Percentiles rank a stretch among this genome's conserved stretches.
These are phyloP conservation scores for Polyporus tsugae DNA, from an alignment of 1,284 basidiomycete species.

Conservation along the genomic window DNA sequence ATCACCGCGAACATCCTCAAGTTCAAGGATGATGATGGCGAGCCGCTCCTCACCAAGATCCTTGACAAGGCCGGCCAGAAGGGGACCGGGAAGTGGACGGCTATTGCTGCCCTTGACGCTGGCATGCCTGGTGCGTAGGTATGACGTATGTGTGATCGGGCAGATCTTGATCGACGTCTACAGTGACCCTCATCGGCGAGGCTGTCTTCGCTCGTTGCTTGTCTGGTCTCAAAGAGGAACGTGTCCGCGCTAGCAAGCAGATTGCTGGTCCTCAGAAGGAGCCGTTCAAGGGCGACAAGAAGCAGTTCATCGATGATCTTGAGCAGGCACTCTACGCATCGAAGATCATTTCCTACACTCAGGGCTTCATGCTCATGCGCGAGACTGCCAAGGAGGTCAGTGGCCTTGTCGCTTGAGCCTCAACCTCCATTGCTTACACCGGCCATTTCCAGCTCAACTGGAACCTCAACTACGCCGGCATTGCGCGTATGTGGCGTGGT, in stretches of 20 bases:
- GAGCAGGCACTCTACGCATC: constrained; percentile 99
- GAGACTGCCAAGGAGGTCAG: constrained; percentile 95
- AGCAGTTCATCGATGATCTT: constrained; percentile 98
- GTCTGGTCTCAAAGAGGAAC: constrained; percentile 98
- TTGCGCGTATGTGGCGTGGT: constrained; percentile 99
- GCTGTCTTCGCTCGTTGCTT: constrained; percentile 99
- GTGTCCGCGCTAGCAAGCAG: constrained; percentile 90
- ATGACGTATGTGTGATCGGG: constrained; percentile 11
- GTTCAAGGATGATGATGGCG: constrained; percentile 96
- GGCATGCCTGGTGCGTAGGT: constrained; percentile 79
- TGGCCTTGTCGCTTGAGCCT: constrained; percentile 20
- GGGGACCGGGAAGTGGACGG: constrained; percentile 99
- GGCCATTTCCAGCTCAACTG: constrained; percentile 61
- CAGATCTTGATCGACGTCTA: constrained; percentile 29
- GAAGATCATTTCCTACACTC: constrained; percentile 99
- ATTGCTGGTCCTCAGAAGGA: constrained; percentile 92
- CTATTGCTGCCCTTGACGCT: constrained; percentile 96
- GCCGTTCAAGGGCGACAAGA: constrained; percentile 96
- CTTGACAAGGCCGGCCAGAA: constrained; percentile 98
- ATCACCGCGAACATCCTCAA: constrained; percentile 96
- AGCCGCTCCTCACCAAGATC: constrained; percentile 92
- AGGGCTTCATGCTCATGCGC: constrained; percentile 99
- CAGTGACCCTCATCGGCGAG: constrained; percentile 98
- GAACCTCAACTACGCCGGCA: constrained; percentile 95
- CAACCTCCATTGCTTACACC: constrained; percentile 19